phyloP scores from a whole-genome alignment of 192 early-diverging fungal genomes.

The Backusella macrospora region DNA sequence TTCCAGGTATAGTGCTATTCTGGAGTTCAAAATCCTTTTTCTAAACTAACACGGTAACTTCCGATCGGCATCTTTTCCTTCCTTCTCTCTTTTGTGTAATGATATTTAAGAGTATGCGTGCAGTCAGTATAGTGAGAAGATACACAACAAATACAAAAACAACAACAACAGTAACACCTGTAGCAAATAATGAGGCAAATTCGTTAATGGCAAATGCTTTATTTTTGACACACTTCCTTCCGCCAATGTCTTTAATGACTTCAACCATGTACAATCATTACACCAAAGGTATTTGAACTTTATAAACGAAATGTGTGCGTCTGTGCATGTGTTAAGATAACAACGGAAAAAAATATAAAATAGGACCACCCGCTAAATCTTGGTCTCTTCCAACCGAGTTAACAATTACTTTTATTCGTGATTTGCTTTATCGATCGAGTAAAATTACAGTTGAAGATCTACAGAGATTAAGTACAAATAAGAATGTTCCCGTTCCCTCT shows the following conservation, averaged over 20 bases:
- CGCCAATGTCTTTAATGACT: constrained; percentile 21
- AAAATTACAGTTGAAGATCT: constrained; percentile 41
- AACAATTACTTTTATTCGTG: constrained; percentile 33
- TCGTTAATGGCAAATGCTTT: constrained; percentile 19
- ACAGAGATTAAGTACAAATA: constrained; percentile 35
- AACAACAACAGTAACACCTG: background rate
- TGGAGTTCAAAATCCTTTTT: too few relatives aligned
- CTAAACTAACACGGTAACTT: too few relatives aligned
- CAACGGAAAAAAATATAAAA: background rate
- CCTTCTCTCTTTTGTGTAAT: background rate
- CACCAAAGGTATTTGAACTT: constrained; percentile 18
- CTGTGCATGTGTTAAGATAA: background rate
- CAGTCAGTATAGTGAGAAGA: background rate
- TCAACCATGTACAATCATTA: constrained; percentile 24
- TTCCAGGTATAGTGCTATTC: too few relatives aligned
- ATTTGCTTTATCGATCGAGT: constrained; percentile 30
- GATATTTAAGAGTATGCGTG: background rate
- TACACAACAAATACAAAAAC: constrained; percentile 1
- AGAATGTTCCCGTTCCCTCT: constrained; percentile 27
- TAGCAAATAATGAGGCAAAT: background rate
- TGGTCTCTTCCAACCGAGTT: constrained; percentile 48
- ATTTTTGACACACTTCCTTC: constrained; percentile 18
- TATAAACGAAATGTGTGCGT: background rate
- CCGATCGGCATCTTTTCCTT: background rate
- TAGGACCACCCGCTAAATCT: constrained; percentile 50